phyloP scores from a whole-genome alignment of 176 grass and related monocot genomes.

The Carex parvula region DNA sequence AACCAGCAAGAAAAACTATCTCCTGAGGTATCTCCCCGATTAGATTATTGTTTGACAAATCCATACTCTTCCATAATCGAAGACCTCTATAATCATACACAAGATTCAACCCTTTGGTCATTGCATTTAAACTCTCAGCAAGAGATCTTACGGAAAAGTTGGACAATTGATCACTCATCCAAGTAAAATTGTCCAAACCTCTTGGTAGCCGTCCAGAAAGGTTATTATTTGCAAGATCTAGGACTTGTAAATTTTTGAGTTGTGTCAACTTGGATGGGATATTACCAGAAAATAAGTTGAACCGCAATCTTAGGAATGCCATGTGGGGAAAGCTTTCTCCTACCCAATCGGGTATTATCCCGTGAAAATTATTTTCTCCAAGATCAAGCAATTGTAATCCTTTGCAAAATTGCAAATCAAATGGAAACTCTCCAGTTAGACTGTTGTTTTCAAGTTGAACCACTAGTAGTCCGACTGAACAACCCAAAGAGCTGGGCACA shows the following conservation, averaged over 20 bases:
- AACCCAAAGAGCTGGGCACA: constrained; percentile 12
- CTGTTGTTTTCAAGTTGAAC: constrained; percentile 22
- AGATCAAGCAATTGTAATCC: constrained; percentile 17
- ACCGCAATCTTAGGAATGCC: not conserved
- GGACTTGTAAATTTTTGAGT: not conserved
- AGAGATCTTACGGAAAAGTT: too few species aligned
- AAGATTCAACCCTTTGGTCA: constrained; percentile 24
- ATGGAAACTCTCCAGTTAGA: constrained; percentile 34
- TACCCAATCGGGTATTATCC: not conserved
- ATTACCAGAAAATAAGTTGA: constrained; percentile 30
- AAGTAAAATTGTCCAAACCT: constrained; percentile 15
- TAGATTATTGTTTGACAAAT: constrained; percentile 32
- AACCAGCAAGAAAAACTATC: constrained; percentile 11
- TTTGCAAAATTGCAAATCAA: constrained; percentile 7
- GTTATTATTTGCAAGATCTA: constrained; percentile 33
- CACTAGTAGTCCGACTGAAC: not conserved
- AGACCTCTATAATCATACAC: constrained; percentile 8
- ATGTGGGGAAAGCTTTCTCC: not conserved
- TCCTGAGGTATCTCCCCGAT: constrained; percentile 22
- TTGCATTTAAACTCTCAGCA: not conserved
- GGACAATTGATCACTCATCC: too few species aligned
- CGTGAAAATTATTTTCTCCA: not conserved
- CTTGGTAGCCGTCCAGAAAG: constrained; percentile 26
- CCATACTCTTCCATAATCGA: not conserved
- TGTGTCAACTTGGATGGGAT: constrained; percentile 19